These are phyloP conservation scores for Acanthamoeba royreba DNA, from an alignment of 208 protist genomes.

Conservation along the genomic window DNA sequence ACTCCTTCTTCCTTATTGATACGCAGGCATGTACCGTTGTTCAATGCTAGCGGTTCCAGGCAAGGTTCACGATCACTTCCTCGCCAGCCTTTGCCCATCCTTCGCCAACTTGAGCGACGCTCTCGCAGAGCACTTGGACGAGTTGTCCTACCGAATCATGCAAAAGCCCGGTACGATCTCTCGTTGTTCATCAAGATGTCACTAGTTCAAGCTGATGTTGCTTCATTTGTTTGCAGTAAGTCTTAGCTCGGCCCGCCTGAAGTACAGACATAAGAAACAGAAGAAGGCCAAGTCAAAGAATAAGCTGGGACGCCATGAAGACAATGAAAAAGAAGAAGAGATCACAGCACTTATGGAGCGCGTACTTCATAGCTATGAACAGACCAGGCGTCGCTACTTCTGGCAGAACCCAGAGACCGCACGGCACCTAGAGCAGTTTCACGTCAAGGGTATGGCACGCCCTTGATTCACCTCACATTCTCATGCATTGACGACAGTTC, in stretches of 20 bases:
- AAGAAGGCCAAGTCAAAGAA: too few relatives aligned
- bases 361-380: background rate
- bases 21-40: background rate
- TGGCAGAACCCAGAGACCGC: background rate
- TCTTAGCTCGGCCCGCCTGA: too few relatives aligned
- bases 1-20: background rate
- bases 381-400: background rate
- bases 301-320: too few relatives aligned
- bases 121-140: background rate
- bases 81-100: background rate
- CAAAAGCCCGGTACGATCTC: background rate
- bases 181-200: too few relatives aligned
- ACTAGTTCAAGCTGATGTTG: too few relatives aligned
- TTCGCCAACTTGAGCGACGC: background rate
- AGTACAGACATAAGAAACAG: too few relatives aligned
- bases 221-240: too few relatives aligned
- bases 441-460: background rate
- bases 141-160: background rate
- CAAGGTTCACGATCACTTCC: background rate
- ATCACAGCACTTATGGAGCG: background rate
- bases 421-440: background rate
- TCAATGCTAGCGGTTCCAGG: background rate
- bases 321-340: background rate
- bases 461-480: background rate
- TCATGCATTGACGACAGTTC: background rate